Base-by-base conservation (phyloP, 2,329 filamentous ascomycete species). In the Acrocalymma vagum region DNA sequence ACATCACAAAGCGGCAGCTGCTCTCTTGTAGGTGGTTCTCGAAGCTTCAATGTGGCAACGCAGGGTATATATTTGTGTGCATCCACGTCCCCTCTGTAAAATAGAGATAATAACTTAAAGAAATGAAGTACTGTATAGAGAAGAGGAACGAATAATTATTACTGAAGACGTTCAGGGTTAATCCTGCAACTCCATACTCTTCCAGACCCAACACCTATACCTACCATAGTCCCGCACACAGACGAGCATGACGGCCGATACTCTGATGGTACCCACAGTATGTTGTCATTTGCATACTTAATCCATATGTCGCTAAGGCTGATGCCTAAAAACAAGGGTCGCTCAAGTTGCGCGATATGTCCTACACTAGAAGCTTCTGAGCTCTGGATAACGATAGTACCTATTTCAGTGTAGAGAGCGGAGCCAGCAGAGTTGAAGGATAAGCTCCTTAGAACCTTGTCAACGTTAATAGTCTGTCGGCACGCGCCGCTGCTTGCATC, bases 231-330 rank as follows among this genome's bases (percentile, higher is more conserved):
- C 27, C 51, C 42, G 16, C 34, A 38, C 28, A 57, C 39, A 32
- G 38, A 22, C 29, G 42, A 57, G 21, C 37, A 43, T 17, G 32
- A 46, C 13, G 50, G 43, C 11, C 55, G 48, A 52, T 58, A 58
- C 43, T 60, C 53, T 38, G 39, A 47, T 10, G 55, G 55, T 34
- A 60, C 21, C 45, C 50, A 57, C 10, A 60, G 38, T 18, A 58
- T 11, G 10, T 56, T 52, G 30, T 54, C 29, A 14, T 35, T 40
- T 24, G 39, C 32, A 38, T 43, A 24, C 23, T 28, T 54, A 17
- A 61, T 56, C 57, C 48, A 61, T 45, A 24, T 43, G 5, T 35
- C 27, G 29, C 47, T 43, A 40, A 36, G 30, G 34, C 47, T 50
- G 3, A 59, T n/a, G 18, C 28, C 42, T 43, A 44, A 22, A 31